Conservation (phyloP, 768 basidiomycete species). For the Suillus discolor region DNA sequence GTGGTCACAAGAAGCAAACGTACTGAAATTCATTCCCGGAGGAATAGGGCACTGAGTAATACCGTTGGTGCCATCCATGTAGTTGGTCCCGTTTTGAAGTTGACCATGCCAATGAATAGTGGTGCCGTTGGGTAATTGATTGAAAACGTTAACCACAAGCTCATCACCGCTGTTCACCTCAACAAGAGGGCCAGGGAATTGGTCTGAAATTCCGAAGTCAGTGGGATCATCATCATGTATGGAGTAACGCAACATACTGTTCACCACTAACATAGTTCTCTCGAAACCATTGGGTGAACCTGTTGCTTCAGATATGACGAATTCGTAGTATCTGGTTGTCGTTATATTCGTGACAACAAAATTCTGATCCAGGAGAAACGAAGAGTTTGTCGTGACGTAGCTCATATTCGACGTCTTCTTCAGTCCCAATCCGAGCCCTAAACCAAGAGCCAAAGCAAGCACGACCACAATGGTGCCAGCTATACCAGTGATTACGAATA, state of each 20-base stretch:
- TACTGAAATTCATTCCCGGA: slow-evolving; percentile 45
- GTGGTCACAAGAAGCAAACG: neutral
- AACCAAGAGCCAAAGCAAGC: slow-evolving; percentile 28
- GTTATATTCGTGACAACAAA: slow-evolving; percentile 32
- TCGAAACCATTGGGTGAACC: slow-evolving; percentile 45
- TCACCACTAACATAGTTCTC: slow-evolving; percentile 49
- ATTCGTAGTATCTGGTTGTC: slow-evolving; percentile 45
- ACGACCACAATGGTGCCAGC: slow-evolving; percentile 15
- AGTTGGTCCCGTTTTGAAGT: slow-evolving; percentile 47
- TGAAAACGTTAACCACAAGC: slow-evolving; percentile 38
- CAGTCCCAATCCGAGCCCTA: slow-evolving; percentile 32
- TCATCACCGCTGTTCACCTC: slow-evolving; percentile 38
- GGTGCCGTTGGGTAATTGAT: slow-evolving; percentile 34
- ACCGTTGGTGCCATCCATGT: slow-evolving; percentile 48
- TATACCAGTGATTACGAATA: slow-evolving; percentile 18
- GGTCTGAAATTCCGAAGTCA: slow-evolving; percentile 22
- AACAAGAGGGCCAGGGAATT: slow-evolving; percentile 37
- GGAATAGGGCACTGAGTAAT: slow-evolving; percentile 58
- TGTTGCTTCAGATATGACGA: slow-evolving; percentile 40
- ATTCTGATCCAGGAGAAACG: slow-evolving; percentile 29
- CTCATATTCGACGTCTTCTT: slow-evolving; percentile 20
- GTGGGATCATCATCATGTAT: neutral
- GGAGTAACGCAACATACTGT: slow-evolving; percentile 31
- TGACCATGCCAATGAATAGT: slow-evolving; percentile 39
- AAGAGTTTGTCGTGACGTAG: slow-evolving; percentile 27